phyloP scores from a whole-genome alignment of 2,329 filamentous ascomycete genomes.

The Pseudonectria foliicola region DNA sequence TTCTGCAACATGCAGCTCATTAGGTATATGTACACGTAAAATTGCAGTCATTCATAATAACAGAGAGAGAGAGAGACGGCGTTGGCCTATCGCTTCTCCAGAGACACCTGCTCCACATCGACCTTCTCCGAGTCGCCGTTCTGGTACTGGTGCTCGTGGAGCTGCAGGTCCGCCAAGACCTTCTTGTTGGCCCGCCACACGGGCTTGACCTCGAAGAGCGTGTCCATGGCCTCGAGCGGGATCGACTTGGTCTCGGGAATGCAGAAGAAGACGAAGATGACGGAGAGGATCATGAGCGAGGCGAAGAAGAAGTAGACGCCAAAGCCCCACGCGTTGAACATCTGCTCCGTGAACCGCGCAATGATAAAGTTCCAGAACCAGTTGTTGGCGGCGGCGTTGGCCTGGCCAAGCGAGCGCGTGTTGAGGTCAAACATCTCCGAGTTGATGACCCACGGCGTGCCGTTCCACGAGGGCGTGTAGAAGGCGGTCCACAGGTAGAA shows the following conservation, averaged over 20 bases:
- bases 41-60: no score
- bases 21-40: no score
- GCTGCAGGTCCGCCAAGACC: conserved; percentile 36
- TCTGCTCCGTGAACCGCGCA: conserved; percentile 59
- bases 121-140: conserved; percentile 25
- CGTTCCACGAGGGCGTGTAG: conserved; percentile 68
- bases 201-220: conserved; percentile 47
- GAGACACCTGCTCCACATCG: conserved; percentile 15
- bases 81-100: no score
- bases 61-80: no score
- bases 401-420: conserved; percentile 57
- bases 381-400: conserved; percentile 63
- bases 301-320: conserved; percentile 67
- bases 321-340: conserved; percentile 52
- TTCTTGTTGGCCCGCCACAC: conserved; percentile 35
- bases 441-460: conserved; percentile 70
- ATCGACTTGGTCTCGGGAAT: conserved; percentile 61
- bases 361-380: conserved; percentile 70
- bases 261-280: conserved; percentile 54
- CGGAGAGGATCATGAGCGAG: conserved; percentile 50
- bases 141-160: conserved; percentile 29
- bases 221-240: conserved; percentile 58
- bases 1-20: no score
- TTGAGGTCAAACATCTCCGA: conserved; percentile 69
- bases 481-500: conserved; percentile 51